Evolutionary conservation across 2,329 filamentous ascomycete species (phyloP), one percentile per base, ranked within the genome.

Genomic region (Pseudogymnoascus sp.): DNA sequence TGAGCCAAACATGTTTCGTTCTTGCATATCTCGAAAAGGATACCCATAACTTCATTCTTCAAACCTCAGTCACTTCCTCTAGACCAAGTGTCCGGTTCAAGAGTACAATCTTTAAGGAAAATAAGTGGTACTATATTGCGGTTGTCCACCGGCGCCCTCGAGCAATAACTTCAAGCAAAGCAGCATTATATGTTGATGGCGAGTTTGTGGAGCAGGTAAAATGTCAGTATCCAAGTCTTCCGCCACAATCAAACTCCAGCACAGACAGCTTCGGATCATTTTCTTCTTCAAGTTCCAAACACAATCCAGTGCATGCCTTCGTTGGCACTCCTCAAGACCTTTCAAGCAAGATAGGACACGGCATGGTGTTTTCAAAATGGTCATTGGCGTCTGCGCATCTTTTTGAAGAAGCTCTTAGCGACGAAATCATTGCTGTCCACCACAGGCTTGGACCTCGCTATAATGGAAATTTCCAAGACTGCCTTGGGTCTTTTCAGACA

Each of bases 401-500:
- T 4, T 92, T 97, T 64, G 88, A 93, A 62, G 90, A 96, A 63
- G 84, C 87, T 0, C 78, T 97, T 36, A 96, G 91, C 63, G 93
- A 97, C 70, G 94, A 99, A 73, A 83, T 96, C 63, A 80, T 99
- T 61, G 88, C 93, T 10, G 94, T 99, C 0, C 90, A 96, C 69
- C 90, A 88, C 71, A 89, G 92, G 58, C 85, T 99, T 15, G 93
- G 94, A 0, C 89, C 92, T 24, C 85, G 91, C 57, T 99, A 99
- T 68, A 87, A 91, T 70, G 94, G 94, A 13, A 99, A 99, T 71
- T 96, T 96, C 68, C 94, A 99, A 74, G 94, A 99, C 71, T 94
- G 91, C 67, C 81, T 99, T 11, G 94, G 95, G 4, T 93, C 92
- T 1, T 96, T 99, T 70, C 92, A 97, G 71, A 99, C 95, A 0